phyloP scores from a whole-genome alignment of 257 asterid genomes.

The Solanum lycopersicoides region DNA sequence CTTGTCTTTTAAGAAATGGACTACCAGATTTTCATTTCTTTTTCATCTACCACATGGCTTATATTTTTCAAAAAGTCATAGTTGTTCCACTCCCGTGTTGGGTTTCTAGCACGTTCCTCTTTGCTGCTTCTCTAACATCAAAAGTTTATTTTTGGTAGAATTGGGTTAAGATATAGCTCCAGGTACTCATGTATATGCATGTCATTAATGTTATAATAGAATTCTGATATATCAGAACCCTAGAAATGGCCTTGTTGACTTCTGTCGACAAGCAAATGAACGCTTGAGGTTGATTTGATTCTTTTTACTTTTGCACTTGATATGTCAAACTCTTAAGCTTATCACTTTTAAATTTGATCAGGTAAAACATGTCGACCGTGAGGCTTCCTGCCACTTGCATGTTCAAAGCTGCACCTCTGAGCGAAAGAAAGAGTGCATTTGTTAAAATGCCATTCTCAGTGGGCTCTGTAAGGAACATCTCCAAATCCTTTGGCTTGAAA shows the following conservation, averaged over 20 bases:
- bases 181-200: background rate
- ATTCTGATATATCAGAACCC: background rate
- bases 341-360: constrained; percentile 10
- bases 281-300: background rate
- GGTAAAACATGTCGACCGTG: constrained; percentile 53
- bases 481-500: constrained; percentile 48
- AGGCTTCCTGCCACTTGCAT: constrained; percentile 43
- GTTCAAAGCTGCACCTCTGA: constrained; percentile 26
- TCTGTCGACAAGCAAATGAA: background rate
- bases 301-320: background rate
- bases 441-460: constrained; percentile 37
- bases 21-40: background rate
- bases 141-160: background rate
- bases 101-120: background rate
- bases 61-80: background rate
- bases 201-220: background rate
- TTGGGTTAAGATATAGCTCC: background rate
- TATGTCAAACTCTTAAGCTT: background rate
- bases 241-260: background rate
- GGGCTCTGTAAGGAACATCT: constrained; percentile 30
- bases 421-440: constrained; percentile 21
- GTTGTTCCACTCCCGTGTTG: background rate
- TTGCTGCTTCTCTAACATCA: background rate
- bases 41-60: background rate
- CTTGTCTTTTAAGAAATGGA: constrained; percentile 9